Evolutionary conservation across 352 stramenopile species (phyloP).

Genomic region (Globisporangium okanoganense): DNA sequence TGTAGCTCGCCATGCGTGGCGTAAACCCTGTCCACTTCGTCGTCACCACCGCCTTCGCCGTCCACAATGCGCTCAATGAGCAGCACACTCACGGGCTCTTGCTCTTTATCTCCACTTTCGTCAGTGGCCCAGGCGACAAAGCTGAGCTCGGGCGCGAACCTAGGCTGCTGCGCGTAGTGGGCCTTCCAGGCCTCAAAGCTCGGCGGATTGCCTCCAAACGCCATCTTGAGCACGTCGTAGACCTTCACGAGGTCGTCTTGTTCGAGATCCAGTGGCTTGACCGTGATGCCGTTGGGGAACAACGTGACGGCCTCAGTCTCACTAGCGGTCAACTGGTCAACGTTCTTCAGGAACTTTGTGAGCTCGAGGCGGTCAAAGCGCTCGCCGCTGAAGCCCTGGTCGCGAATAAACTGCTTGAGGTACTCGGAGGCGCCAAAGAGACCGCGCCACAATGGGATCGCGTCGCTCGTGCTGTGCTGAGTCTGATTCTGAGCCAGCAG

Average conservation of each 20-base stretch:
- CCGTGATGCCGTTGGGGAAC: conserved; percentile 2
- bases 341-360: background rate
- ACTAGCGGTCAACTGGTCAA: background rate
- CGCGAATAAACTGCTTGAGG: background rate
- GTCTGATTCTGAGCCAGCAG: background rate
- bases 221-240: conserved; percentile 14
- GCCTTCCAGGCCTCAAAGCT: conserved; percentile 15
- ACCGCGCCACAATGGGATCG: background rate
- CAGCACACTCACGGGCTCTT: conserved; percentile 1
- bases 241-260: background rate
- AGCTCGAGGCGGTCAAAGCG: conserved; percentile 1
- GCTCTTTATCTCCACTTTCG: background rate
- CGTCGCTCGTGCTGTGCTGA: background rate
- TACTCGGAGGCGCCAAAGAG: background rate
- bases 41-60: conserved; percentile 1
- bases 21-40: background rate
- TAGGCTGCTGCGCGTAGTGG: conserved; percentile 16
- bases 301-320: background rate
- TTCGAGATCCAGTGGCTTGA: conserved; percentile 4
- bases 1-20: background rate
- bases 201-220: conserved; percentile 9
- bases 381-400: background rate
- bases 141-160: conserved; percentile 17
- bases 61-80: conserved; percentile 3
- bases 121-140: conserved; percentile 5